Base-by-base conservation (phyloP, 345 rosid species). In the Kernera saxatilis region DNA sequence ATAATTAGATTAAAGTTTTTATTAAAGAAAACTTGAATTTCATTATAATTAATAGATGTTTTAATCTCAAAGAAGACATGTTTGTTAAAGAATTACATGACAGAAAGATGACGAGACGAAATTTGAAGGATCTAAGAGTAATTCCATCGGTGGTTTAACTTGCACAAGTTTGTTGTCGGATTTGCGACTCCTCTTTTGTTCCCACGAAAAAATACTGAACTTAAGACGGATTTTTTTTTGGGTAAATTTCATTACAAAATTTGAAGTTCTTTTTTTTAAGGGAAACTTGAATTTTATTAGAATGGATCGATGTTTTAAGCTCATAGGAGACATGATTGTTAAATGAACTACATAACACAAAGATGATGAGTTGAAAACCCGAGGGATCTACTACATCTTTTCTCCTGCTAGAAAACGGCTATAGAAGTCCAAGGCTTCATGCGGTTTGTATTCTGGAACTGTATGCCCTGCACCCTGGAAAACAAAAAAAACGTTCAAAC, bases 401-500 rank as follows among this genome's bases (percentile, higher is more conserved):
- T 81, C 71, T 30, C 92, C 94, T 0, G 78, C 77, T 63, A 93
- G 86, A 67, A 91, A 93, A 25, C 87, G 84, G 60, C 88, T 79
- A 75, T 91, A 93, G 62, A 93, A 91, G 58, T 88, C 87, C 45
- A 88, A 79, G 1, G 97, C 81, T 80, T 93, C 96, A 19, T 22
- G 74, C 2, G 96, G 97, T 70, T 91, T 93, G 83, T 88, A 87
- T 70, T 90, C 93, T 6, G 98, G 97, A 14, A 93, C 96, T 0
- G 92, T 84, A 64, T 93, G 98, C 13, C 98, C 98, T 37, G 98
- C 45, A 29, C 98, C 96, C 97, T 93, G 74, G 55, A 75, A 25
- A 67, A 39, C 53, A 74, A n/a, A 35, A 12, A 74, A n/a, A 35
- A 12, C 25, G 36, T 56, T 27, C 53, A 61, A 10, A 33, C 36